These are phyloP conservation scores for Aspergillus alliaceus DNA, from an alignment of 2,329 filamentous ascomycete species.

Conservation along the genomic window DNA sequence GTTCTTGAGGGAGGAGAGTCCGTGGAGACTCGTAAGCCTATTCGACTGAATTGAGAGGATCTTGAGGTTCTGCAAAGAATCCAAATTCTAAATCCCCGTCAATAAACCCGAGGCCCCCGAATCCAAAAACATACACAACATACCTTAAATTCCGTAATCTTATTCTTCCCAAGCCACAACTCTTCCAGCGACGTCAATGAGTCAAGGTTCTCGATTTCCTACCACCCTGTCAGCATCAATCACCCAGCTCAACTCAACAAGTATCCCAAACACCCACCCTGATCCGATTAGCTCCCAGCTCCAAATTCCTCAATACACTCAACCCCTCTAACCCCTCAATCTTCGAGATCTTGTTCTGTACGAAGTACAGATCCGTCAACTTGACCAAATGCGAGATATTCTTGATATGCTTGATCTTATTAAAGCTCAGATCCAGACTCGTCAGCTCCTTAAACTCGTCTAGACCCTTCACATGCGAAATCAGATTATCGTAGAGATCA, in stretches of 20 bases:
- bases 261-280: constrained; percentile 47
- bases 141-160: constrained; percentile 78
- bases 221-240: constrained; percentile 6
- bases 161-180: constrained; percentile 95
- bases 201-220: constrained; percentile 82
- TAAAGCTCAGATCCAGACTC: constrained; percentile 89
- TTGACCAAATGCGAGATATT: constrained; percentile 74
- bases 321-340: constrained; percentile 84
- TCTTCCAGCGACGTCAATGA: constrained; percentile 76
- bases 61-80: constrained; percentile 73
- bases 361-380: constrained; percentile 82
- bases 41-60: constrained; percentile 96
- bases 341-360: constrained; percentile 87
- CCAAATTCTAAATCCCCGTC: constrained; percentile 68
- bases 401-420: constrained; percentile 99
- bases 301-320: constrained; percentile 74
- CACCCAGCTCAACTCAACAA: background rate
- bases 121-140: background rate
- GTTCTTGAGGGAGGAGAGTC: constrained; percentile 69
- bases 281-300: constrained; percentile 90
- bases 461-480: constrained; percentile 80
- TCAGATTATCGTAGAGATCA: constrained; percentile 95
- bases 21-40: constrained; percentile 75
- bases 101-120: background rate
- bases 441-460: constrained; percentile 75